phyloP scores from a whole-genome alignment of 768 basidiomycete genomes.

The Termitomyces sp. region DNA sequence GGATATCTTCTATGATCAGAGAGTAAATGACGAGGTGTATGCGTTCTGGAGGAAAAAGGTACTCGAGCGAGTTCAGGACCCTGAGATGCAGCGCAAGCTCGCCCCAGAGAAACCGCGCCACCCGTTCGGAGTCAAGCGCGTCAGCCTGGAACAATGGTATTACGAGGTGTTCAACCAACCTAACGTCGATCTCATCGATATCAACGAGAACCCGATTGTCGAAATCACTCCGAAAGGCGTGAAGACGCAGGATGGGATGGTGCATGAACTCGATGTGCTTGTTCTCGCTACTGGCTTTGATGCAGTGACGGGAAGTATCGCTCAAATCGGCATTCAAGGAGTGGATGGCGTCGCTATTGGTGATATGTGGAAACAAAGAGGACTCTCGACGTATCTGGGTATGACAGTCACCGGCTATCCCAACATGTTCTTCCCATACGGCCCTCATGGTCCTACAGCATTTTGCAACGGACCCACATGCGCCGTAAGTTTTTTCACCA shows the following conservation, averaged over 20 bases:
- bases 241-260: slow-evolving; percentile 16
- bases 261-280: slow-evolving; percentile 21
- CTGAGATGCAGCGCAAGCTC: slow-evolving; percentile 16
- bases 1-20: slow-evolving; percentile 15
- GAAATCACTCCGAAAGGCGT: slow-evolving; percentile 6
- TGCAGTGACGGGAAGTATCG: slow-evolving; percentile 21
- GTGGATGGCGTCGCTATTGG: slow-evolving; percentile 16
- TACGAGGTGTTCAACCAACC: slow-evolving; percentile 24
- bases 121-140: slow-evolving; percentile 23
- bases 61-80: slow-evolving; percentile 15
- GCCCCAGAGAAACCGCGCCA: neutral
- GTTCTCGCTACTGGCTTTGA: neutral
- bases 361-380: slow-evolving; percentile 21
- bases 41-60: slow-evolving; percentile 20
- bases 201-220: slow-evolving; percentile 18
- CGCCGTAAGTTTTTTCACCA: slow-evolving; percentile 5
- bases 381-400: neutral
- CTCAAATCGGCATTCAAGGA: slow-evolving; percentile 20
- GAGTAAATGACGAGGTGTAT: slow-evolving; percentile 12
- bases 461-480: slow-evolving; percentile 24
- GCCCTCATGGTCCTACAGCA: slow-evolving; percentile 23
- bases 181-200: slow-evolving; percentile 21
- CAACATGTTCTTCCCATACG: slow-evolving; percentile 27
- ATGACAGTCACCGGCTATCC: slow-evolving; percentile 19
- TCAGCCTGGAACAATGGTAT: slow-evolving; percentile 20